Conservation (phyloP, 352 stramenopile genomes). For the Elongisporangium anandrum region DNA sequence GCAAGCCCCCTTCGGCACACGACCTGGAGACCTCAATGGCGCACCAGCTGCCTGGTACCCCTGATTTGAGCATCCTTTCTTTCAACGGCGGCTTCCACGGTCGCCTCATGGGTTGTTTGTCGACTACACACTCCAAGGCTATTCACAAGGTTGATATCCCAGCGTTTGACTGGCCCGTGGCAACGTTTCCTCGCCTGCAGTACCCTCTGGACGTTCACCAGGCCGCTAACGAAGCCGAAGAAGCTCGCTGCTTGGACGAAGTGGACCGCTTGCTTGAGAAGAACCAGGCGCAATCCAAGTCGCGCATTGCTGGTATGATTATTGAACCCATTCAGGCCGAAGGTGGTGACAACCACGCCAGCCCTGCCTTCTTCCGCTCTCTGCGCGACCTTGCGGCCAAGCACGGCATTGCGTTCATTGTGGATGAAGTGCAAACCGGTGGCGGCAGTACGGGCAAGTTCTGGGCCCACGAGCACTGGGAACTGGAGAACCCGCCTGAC, state of each 20-base stretch:
- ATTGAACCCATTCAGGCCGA: slow-evolving; percentile 82
- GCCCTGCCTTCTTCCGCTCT: slow-evolving; percentile 55
- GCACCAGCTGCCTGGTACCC: slow-evolving; percentile 61
- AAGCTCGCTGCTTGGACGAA: slow-evolving; percentile 62
- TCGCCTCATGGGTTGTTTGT: slow-evolving; percentile 72
- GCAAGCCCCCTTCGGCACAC: slow-evolving; percentile 42
- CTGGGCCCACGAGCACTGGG: slow-evolving; percentile 83
- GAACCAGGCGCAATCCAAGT: slow-evolving; percentile 24
- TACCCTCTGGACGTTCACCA: slow-evolving; percentile 66
- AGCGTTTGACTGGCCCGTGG: slow-evolving; percentile 80
- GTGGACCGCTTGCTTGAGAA: slow-evolving; percentile 48
- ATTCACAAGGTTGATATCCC: slow-evolving; percentile 87
- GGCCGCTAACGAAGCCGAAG: slow-evolving; percentile 60
- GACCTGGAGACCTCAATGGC: slow-evolving; percentile 72
- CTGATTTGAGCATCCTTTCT: slow-evolving; percentile 76
- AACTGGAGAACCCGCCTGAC: slow-evolving; percentile 66
- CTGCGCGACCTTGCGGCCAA: slow-evolving; percentile 52
- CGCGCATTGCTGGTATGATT: slow-evolving; percentile 70
- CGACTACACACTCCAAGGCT: slow-evolving; percentile 80
- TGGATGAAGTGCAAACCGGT: slow-evolving; percentile 84
- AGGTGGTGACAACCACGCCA: slow-evolving; percentile 78
- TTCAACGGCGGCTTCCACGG: slow-evolving; percentile 83
- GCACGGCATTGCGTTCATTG: slow-evolving; percentile 73
- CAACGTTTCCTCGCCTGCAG: slow-evolving; percentile 57
- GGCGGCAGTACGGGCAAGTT: slow-evolving; percentile 81